Percentiles rank a stretch among this genome's conserved stretches.
Evolutionary conservation across 129 eudicot genomes (phyloP).

Genomic region (Daucus carota): DNA sequence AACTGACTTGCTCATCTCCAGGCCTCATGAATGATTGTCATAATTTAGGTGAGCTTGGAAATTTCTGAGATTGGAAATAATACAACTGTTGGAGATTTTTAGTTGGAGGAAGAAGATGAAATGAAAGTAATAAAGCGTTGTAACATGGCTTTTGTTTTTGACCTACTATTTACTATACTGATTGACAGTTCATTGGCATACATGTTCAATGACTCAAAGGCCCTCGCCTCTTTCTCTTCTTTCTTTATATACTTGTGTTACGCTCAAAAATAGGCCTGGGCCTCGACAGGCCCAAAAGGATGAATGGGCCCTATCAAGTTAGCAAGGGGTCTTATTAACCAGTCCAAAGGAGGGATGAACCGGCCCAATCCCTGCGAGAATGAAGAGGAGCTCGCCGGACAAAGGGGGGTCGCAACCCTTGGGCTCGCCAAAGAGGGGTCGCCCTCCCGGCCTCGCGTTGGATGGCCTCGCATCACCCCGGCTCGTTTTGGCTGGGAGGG

Average conservation of each 20-base stretch:
- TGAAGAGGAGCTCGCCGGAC: too few relatives aligned
- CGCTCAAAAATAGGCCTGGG: too few relatives aligned
- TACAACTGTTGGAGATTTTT: neutral
- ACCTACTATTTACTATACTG: constrained; percentile 12
- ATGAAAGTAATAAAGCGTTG: neutral
- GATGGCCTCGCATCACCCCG: too few relatives aligned
- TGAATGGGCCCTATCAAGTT: too few relatives aligned
- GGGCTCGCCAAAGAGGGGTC: too few relatives aligned
- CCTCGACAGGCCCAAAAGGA: too few relatives aligned
- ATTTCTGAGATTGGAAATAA: neutral
- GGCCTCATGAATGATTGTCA: neutral
- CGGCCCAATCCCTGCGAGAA: too few relatives aligned
- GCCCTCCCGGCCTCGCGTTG: too few relatives aligned
- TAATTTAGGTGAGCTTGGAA: neutral
- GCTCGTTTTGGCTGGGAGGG: too few relatives aligned
- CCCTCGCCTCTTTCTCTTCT: neutral
- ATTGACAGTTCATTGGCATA: constrained; percentile 17
- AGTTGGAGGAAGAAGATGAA: constrained; percentile 5
- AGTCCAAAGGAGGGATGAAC: too few relatives aligned
- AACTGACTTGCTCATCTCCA: constrained; percentile 16
- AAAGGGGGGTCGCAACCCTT: too few relatives aligned
- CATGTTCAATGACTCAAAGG: neutral
- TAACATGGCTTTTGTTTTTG: neutral
- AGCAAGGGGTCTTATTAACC: too few relatives aligned
- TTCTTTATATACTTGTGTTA: neutral